Percentiles rank a stretch among this genome's conserved stretches.
Conservation (phyloP, 1,284 basidiomycete species). For the Meira nashicola region DNA sequence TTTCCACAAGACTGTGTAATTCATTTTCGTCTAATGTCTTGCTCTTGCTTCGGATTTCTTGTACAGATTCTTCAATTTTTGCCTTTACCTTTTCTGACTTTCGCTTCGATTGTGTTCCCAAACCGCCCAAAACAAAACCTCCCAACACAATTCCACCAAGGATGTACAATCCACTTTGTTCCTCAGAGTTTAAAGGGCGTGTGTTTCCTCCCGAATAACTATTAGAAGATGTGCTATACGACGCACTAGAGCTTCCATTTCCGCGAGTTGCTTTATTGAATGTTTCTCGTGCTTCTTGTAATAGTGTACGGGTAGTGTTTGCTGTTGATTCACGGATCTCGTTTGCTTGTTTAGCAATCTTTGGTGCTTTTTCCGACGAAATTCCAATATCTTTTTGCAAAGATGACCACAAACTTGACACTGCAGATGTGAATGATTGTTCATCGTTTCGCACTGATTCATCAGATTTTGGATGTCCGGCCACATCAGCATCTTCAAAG, state of each 20-base stretch:
- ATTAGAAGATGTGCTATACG: conserved; percentile 4
- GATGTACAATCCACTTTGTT: conserved; percentile 56
- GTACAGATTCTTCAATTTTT: conserved; percentile 3
- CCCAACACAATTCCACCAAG: conserved; percentile 59
- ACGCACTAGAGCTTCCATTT: background rate
- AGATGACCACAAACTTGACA: background rate
- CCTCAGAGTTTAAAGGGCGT: conserved; percentile 58
- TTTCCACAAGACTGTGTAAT: background rate
- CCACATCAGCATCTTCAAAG: conserved; percentile 6
- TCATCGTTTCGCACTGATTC: background rate
- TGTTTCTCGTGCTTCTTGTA: conserved; percentile 5
- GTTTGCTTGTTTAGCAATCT: background rate
- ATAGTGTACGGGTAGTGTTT: background rate
- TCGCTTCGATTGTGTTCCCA: conserved; percentile 36
- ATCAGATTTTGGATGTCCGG: background rate
- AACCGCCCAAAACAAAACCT: conserved; percentile 58
- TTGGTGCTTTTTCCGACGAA: background rate
- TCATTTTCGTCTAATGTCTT: background rate
- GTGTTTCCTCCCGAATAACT: conserved; percentile 15
- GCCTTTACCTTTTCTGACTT: conserved; percentile 8
- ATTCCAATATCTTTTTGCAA: background rate
- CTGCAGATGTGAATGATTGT: conserved; percentile 1
- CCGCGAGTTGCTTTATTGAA: background rate
- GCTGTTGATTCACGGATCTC: background rate
- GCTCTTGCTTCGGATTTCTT: background rate